Evolutionary conservation across 1,284 basidiomycete species (phyloP), one percentile per base, ranked within the genome.

Genomic region (Naganishia cerealis): DNA sequence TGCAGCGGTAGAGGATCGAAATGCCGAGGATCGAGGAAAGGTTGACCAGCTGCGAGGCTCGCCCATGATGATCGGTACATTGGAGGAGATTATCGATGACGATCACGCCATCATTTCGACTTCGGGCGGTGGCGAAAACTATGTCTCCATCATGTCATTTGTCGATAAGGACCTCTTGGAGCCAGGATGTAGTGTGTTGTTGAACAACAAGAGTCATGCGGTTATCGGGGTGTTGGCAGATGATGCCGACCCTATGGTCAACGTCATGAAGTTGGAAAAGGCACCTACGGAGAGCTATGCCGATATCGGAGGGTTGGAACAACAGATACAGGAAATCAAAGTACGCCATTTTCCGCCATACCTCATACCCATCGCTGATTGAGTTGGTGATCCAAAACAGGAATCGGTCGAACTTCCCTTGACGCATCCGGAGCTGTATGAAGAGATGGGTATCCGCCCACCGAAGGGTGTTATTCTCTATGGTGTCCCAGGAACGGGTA

Each of bases 51-150:
- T 99, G 61, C 87, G 96, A 58, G 96, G 96, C 24, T 90, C 87
- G 62, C 96, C 96, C 7, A 97, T 99, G 92, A 90, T 89, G 15
- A 93, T 99, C 65, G 96, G 96, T 43, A 92, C 94, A 0, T 85
- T 99, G 75, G 96, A 99, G 82, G 96, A 99, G 82, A 98, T 99
- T 75, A 96, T 99, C 77, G 96, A 99, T 84, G 96, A 99, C 83
- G 96, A 99, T 85, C 96, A 99, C 79, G 95, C 96, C 24, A 98
- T 99, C 79, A 90, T 99, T 76, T 94, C 92, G 79, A 92, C 91
- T 12, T 87, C 92, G 21, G 92, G 91, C 48, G 95, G 96, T 1
- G 94, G 95, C 39, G 96, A 99, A 80, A 94, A 90, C 81, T 99
- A 99, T 79, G 96, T 99, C 73, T 90, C 92, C 54, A 98, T 99